Base-by-base conservation (phyloP, 2,329 filamentous ascomycete species). In the Fusarium anthophilum region DNA sequence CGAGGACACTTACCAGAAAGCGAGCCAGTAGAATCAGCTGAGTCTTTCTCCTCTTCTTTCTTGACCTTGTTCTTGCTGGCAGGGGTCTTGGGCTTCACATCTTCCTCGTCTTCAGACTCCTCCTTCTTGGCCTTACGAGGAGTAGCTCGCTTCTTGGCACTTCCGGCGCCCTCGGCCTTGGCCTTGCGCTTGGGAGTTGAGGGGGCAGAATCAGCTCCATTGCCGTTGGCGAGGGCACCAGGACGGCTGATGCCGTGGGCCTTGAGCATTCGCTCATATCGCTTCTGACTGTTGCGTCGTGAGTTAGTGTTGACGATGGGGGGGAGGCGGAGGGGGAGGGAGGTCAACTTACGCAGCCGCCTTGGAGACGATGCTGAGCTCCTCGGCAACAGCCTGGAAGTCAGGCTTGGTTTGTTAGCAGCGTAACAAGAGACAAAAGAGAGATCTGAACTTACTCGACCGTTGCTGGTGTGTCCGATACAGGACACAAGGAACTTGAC, bases 211-310 rank as follows among this genome's bases (percentile, higher is more conserved):
- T 26, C 47, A 9, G 41, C 55, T 22, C 37, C 69, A 12, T 57
- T 69, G 2, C 53, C 53, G 17, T 62, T 57, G 37, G n/a, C 53
- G 15, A 66, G 53, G 11, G 54, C 72, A 3, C 68, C 65, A n/a
- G 73, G 73, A 45, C 75, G 75, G 54, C 38, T 75, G 55, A 91
- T 87, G 32, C 85, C 86, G 72, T 91, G 84, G 14, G 87, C 82
- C 79, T 91, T 91, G 82, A 92, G 84, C 78, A 93, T 86, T 38
- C 91, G 88, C 80, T 92, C 90, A 77, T 91, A 93, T 75, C 91
- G 85, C 82, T 93, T 93, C 71, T 90, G 88, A 4, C 91, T 93
- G 77, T 69, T 64, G 24, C 12, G 38, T 38, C 22, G 43, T 30
- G 55, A 26, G 53, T 66, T 35, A 64, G 47, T 41, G 50, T 53